These are phyloP conservation scores for Alternaria longipes DNA, from an alignment of 2,329 filamentous ascomycete genomes.

Conservation along the genomic window DNA sequence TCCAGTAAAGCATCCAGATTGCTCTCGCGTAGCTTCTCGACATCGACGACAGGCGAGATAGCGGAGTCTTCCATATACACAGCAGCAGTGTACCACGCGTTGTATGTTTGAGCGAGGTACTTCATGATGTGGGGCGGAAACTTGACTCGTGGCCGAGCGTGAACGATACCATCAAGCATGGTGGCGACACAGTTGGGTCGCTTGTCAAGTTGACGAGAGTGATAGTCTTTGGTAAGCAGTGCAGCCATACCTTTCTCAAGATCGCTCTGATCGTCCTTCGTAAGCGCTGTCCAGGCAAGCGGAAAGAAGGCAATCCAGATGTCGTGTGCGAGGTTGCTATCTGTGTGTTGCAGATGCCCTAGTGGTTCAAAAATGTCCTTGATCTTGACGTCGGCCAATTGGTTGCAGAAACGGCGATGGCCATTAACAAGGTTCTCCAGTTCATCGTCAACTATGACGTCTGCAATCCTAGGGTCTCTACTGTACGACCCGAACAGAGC, in stretches of 20 bases:
- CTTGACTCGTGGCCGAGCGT: conserved; percentile 86
- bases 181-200: conserved; percentile 95
- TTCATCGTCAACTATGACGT: conserved; percentile 80
- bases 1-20: conserved; percentile 96
- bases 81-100: conserved; percentile 95
- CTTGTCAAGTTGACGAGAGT: conserved; percentile 91
- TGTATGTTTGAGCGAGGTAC: conserved; percentile 91
- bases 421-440: conserved; percentile 80
- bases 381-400: conserved; percentile 85
- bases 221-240: conserved; percentile 92
- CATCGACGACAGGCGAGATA: conserved; percentile 84
- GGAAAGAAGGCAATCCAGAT: conserved; percentile 94
- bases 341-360: conserved; percentile 89
- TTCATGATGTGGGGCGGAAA: conserved; percentile 96
- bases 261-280: conserved; percentile 87
- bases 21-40: conserved; percentile 84
- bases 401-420: conserved; percentile 83
- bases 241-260: conserved; percentile 91
- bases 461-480: conserved; percentile 70
- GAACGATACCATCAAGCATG: conserved; percentile 85
- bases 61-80: conserved; percentile 90
- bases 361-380: conserved; percentile 91
- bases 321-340: conserved; percentile 81
- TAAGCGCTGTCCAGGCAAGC: conserved; percentile 89
- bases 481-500: conserved; percentile 76